Evolutionary conservation across 768 basidiomycete genomes (phyloP), one percentile per base, ranked within the genome.

Genomic region (Scleroderma citrinum): DNA sequence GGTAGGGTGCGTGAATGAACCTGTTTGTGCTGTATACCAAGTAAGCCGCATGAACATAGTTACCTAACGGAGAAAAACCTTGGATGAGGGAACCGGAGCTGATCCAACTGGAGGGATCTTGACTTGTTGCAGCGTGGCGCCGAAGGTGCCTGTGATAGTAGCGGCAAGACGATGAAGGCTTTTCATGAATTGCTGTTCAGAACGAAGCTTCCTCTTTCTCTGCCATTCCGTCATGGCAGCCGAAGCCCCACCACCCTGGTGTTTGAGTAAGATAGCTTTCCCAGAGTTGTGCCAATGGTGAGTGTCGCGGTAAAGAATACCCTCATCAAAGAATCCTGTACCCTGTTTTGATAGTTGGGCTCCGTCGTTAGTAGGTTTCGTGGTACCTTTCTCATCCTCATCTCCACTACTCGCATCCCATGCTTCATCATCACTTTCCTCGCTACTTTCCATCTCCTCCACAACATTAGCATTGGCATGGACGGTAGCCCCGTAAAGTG

Each of bases 61-160:
- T 31, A 35, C 5, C 16, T 44, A n/a, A 17, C 7, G 20, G 46
- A 43, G 16, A 16, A 2, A 26, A 11, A 59, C 59, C 53, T 59
- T 66, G 1, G 48, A 21, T 23, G 24, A 13, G 40, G 57, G 37
- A 6, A 30, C 47, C n/a, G 57, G 37, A 3, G 30, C 29, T 14
- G 57, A 58, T 11, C 71, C 62, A 8, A 71, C 73, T 1, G 72
- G 55, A 1, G 71, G 67, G 49, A 87, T 85, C n/a, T 74, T 68
- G 29, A 80, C 72, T 45, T 74, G 75, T 56, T 77, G 69, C 23
- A 87, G 63, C 7, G 63, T 61, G 1, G 67, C 70, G 1, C 85
- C 85, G 0, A 71, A 71, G 5, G 83, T 83, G 0, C 85, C 85
- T 0, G 80, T 82, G 49, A 87, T 59, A 1, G 82, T 83, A 34